Conservation (phyloP, 1,284 basidiomycete genomes). For the Fomitopsis betulina region DNA sequence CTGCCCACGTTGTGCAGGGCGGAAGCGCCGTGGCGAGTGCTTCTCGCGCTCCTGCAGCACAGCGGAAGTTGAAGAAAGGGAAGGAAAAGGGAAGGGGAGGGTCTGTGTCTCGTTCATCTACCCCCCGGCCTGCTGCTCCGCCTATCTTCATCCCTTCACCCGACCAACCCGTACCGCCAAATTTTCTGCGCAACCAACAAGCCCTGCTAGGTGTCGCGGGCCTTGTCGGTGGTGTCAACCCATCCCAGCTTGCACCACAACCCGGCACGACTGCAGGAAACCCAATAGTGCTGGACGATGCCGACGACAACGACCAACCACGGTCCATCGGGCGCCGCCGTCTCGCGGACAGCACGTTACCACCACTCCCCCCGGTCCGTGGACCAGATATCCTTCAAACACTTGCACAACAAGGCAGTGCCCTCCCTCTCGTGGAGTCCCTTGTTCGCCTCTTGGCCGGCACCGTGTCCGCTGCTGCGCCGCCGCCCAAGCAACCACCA, state of each 20-base stretch:
- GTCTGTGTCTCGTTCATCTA: slow-evolving; percentile 16
- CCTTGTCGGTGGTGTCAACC: slow-evolving; percentile 58
- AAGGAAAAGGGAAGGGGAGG: slow-evolving; percentile 23
- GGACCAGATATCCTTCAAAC: slow-evolving; percentile 55
- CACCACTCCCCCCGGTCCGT: slow-evolving; percentile 43
- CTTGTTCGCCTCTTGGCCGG: slow-evolving; percentile 43
- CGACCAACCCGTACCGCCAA: slow-evolving; percentile 53
- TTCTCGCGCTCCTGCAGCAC: slow-evolving; percentile 7
- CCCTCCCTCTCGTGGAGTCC: slow-evolving; percentile 60
- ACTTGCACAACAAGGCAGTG: slow-evolving; percentile 56
- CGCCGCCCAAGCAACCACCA: slow-evolving; percentile 8
- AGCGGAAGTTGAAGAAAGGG: slow-evolving; percentile 19
- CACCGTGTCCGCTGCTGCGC: slow-evolving; percentile 11
- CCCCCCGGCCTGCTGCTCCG: slow-evolving; percentile 39
- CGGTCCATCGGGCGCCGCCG: slow-evolving; percentile 16
- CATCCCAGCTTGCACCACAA: slow-evolving; percentile 41
- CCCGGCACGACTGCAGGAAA: slow-evolving; percentile 52
- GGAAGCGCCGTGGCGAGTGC: slow-evolving; percentile 11
- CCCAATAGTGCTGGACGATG: slow-evolving; percentile 68
- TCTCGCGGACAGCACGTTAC: slow-evolving; percentile 14
- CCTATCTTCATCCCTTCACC: slow-evolving; percentile 57
- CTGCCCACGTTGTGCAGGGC: slow-evolving; percentile 4
- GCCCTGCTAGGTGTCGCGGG: slow-evolving; percentile 68
- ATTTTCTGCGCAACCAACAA: slow-evolving; percentile 68
- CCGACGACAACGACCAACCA: slow-evolving; percentile 27